These are phyloP conservation scores for Phlegmacium glaucopus DNA, from an alignment of 768 basidiomycete species.

Conservation along the genomic window DNA sequence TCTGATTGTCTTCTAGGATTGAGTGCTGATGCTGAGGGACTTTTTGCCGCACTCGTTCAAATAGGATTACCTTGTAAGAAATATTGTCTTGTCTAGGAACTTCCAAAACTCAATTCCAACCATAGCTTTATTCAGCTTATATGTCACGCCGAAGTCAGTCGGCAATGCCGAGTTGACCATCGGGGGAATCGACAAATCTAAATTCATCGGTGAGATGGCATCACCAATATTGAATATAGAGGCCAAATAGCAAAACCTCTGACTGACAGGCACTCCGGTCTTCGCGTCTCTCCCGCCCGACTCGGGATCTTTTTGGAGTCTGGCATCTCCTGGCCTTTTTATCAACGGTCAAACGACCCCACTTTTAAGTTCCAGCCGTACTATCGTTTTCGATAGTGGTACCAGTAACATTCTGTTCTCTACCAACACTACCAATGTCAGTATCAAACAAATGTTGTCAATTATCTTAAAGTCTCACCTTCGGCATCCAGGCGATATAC, in stretches of 20 bases:
- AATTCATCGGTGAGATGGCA: conserved; percentile 39
- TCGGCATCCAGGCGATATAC: conserved; percentile 43
- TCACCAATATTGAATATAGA: conserved; percentile 8
- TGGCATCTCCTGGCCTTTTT: conserved; percentile 40
- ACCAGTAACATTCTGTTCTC: conserved; percentile 54
- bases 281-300: conserved; percentile 39
- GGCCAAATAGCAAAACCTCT: conserved; percentile 8
- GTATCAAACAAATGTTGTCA: not conserved
- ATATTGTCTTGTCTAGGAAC: not conserved
- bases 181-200: conserved; percentile 49
- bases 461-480: conserved; percentile 4
- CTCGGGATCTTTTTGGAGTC: conserved; percentile 39
- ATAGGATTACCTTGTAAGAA: conserved; percentile 49
- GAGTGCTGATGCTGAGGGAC: conserved; percentile 45
- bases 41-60: conserved; percentile 43
- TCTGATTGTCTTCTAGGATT: conserved; percentile 33
- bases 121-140: conserved; percentile 49
- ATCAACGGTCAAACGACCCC: conserved; percentile 52
- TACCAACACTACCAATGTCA: conserved; percentile 44
- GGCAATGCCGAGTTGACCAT: conserved; percentile 52
- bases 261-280: conserved; percentile 34
- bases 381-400: conserved; percentile 55
- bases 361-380: conserved; percentile 35
- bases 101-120: conserved; percentile 2
- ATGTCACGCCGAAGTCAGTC: conserved; percentile 41